These are phyloP conservation scores for Sporothrix pseudoabietina DNA, from an alignment of 2,329 filamentous ascomycete genomes.

Conservation along the genomic window DNA sequence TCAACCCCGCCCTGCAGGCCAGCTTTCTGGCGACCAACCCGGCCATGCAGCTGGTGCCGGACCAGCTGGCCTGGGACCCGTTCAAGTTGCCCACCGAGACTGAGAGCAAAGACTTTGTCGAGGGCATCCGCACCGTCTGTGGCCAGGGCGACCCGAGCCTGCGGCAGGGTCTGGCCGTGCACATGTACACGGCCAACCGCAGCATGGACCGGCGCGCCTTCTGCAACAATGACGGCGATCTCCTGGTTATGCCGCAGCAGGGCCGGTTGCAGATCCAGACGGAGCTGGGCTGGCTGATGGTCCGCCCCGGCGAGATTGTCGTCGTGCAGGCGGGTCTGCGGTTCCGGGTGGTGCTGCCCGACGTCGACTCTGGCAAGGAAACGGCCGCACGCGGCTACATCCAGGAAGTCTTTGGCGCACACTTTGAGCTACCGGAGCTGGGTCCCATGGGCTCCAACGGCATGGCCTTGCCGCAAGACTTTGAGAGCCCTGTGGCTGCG, in stretches of 20 bases:
- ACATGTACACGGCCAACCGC: constrained; percentile 52
- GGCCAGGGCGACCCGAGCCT: constrained; percentile 54
- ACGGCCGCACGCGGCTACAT: constrained; percentile 57
- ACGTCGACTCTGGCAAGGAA: neutral
- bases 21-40: constrained; percentile 52
- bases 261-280: constrained; percentile 68
- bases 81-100: constrained; percentile 39
- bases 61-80: constrained; percentile 45
- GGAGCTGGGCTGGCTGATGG: constrained; percentile 59
- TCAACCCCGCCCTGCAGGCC: constrained; percentile 41
- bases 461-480: constrained; percentile 66
- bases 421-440: constrained; percentile 67
- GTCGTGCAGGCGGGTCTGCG: constrained; percentile 68
- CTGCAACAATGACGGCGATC: constrained; percentile 64
- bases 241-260: constrained; percentile 66
- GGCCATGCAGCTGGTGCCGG: constrained; percentile 44
- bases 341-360: constrained; percentile 58
- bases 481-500: constrained; percentile 61
- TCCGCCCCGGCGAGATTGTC: constrained; percentile 66
- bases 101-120: constrained; percentile 46
- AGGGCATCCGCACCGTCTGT: constrained; percentile 52
- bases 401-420: constrained; percentile 65
- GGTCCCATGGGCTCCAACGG: constrained; percentile 68
- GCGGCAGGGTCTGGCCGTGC: constrained; percentile 52
- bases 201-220: constrained; percentile 53